Evolutionary conservation across 208 protist genomes (phyloP).

Genomic region (Porcisia deanei): DNA sequence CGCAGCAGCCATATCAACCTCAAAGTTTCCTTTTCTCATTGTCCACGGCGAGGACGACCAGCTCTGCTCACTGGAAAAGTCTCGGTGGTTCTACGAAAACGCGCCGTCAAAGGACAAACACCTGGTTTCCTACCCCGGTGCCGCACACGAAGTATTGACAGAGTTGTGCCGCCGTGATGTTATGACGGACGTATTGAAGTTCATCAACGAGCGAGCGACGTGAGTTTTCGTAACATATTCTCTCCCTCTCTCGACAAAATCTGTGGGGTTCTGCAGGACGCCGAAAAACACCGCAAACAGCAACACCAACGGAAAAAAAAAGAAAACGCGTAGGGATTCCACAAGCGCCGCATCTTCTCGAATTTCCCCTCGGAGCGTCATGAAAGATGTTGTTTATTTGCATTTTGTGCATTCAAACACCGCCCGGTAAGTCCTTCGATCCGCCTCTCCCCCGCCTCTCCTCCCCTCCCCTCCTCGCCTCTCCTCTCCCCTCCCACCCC

Average conservation of each 20-base stretch:
- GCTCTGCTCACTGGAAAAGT: slow-evolving; percentile 42
- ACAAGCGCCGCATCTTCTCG: too few relatives aligned
- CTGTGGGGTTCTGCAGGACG: not conserved
- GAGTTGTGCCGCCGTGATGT: slow-evolving; percentile 57
- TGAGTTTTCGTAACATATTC: not conserved
- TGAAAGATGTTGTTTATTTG: too few relatives aligned
- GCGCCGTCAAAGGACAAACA: slow-evolving; percentile 55
- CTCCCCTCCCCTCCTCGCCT: too few relatives aligned
- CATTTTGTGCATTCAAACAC: too few relatives aligned
- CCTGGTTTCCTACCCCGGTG: slow-evolving; percentile 40
- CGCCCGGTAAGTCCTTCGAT: too few relatives aligned
- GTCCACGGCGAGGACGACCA: slow-evolving; percentile 59
- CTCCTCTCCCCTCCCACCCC: too few relatives aligned
- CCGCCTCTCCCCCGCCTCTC: too few relatives aligned
- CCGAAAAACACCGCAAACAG: not conserved
- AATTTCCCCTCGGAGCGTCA: too few relatives aligned
- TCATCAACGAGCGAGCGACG: slow-evolving; percentile 34
- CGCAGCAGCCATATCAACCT: slow-evolving; percentile 14
- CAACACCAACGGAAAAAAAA: too few relatives aligned
- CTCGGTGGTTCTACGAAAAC: slow-evolving; percentile 42
- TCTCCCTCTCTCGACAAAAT: not conserved
- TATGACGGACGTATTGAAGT: slow-evolving; percentile 52
- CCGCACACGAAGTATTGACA: slow-evolving; percentile 67
- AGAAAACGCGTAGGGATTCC: too few relatives aligned
- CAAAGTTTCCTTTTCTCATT: slow-evolving; percentile 63